phyloP scores from a whole-genome alignment of 2,329 filamentous ascomycete species.

The Venturia nashicola region DNA sequence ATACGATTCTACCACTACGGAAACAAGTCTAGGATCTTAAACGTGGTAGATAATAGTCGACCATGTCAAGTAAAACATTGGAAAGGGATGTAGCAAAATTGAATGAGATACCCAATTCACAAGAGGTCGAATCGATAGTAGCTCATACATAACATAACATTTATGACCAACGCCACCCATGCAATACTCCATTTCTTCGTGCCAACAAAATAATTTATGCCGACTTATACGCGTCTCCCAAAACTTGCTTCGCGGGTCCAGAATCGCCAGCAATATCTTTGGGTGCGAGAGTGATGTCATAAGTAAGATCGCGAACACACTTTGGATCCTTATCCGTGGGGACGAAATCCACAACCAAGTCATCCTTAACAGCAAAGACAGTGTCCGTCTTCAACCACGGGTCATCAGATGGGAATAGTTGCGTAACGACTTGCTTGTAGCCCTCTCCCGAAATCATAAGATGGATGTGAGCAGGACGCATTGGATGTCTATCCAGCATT shows the following conservation, averaged over 20 bases:
- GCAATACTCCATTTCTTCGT: background rate
- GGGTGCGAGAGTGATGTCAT: constrained; percentile 46
- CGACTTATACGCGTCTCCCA: background rate
- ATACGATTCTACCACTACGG: too few species aligned
- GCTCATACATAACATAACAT: background rate
- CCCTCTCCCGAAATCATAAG: constrained; percentile 41
- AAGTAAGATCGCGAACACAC: constrained; percentile 47
- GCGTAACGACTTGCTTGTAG: constrained; percentile 45
- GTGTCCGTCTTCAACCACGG: constrained; percentile 45
- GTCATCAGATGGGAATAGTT: constrained; percentile 48
- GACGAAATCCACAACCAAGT: constrained; percentile 45
- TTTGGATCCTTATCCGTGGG: constrained; percentile 38
- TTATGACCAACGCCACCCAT: background rate
- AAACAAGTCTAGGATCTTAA: too few species aligned
- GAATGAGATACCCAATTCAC: too few species aligned
- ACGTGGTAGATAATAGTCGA: too few species aligned
- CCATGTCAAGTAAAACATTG: too few species aligned
- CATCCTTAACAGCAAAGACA: constrained; percentile 50
- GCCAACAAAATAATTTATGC: background rate
- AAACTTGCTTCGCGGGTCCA: constrained; percentile 2
- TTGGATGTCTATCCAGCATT: constrained; percentile 44
- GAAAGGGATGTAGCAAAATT: too few species aligned
- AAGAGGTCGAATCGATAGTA: background rate
- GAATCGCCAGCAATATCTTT: constrained; percentile 11
- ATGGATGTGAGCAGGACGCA: constrained; percentile 51